Percentiles rank a stretch among this genome's conserved stretches.
Conservation (phyloP, 257 asterid species). For the Nicotiana sylvestris region DNA sequence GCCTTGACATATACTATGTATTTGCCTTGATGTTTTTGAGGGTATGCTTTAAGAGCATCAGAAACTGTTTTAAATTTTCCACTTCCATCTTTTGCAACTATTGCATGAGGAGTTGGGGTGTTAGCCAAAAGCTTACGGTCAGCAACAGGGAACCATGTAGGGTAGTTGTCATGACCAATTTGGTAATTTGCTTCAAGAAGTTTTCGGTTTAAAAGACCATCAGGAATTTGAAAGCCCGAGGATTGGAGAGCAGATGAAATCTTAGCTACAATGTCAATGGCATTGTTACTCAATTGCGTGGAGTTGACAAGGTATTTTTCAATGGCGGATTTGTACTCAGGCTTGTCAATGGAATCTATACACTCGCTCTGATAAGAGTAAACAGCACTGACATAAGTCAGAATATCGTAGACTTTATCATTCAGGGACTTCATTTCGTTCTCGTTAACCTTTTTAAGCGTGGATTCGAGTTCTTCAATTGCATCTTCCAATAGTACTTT, state of each 20-base stretch:
- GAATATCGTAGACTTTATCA: conserved; percentile 37
- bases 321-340: conserved; percentile 35
- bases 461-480: conserved; percentile 37
- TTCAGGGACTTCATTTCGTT: conserved; percentile 27
- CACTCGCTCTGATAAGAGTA: conserved; percentile 43
- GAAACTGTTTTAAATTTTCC: conserved; percentile 44
- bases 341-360: conserved; percentile 35
- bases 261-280: conserved; percentile 49
- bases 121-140: conserved; percentile 49
- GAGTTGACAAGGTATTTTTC: conserved; percentile 33
- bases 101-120: conserved; percentile 29
- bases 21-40: conserved; percentile 37
- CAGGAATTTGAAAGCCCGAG: conserved; percentile 15
- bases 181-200: conserved; percentile 12
- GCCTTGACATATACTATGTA: conserved; percentile 58
- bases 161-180: conserved; percentile 30
- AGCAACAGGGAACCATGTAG: conserved; percentile 44
- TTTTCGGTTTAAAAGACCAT: conserved; percentile 13
- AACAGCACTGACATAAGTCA: conserved; percentile 44
- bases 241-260: conserved; percentile 29
- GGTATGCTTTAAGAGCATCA: conserved; percentile 47
- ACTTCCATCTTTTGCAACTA: conserved; percentile 65
- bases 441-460: conserved; percentile 28
- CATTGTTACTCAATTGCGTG: conserved; percentile 58
- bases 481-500: conserved; percentile 48